Percentiles rank a stretch among this genome's conserved stretches.
Evolutionary conservation across 495 filamentous ascomycete species (phyloP).

Genomic region (Penicillium paxilli): DNA sequence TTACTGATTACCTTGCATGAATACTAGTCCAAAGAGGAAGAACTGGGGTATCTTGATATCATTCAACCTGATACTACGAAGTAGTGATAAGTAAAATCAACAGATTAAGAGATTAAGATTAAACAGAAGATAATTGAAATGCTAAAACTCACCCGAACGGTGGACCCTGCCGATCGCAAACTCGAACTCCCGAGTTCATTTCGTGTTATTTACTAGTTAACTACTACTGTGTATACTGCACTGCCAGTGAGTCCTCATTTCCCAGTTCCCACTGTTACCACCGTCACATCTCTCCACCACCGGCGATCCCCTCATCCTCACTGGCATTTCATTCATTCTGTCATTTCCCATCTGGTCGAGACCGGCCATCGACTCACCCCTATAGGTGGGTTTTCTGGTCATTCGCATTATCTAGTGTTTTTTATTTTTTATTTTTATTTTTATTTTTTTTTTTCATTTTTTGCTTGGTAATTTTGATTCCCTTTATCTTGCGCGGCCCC

Average conservation of each 20-base stretch:
- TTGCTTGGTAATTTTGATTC: no score
- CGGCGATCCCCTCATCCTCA: neutral
- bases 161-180: conserved; percentile 7
- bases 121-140: neutral
- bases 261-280: conserved; percentile 14
- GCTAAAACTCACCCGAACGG: neutral
- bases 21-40: no score
- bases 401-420: neutral
- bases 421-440: neutral
- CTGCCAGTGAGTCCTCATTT: neutral
- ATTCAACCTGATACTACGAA: neutral
- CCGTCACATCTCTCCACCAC: conserved; percentile 14
- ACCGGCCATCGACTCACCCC: conserved; percentile 11
- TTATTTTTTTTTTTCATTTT: neutral
- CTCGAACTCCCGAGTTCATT: neutral
- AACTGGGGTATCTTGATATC: no score
- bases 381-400: neutral
- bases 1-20: no score
- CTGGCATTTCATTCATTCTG: conserved; percentile 2
- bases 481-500: neutral
- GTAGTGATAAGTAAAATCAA: neutral
- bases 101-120: neutral
- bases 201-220: no score
- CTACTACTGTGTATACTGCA: no score
- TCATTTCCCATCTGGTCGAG: conserved; percentile 16